These are phyloP conservation scores for Phytophthora crassamura DNA, from an alignment of 352 stramenopile species.

Conservation along the genomic window DNA sequence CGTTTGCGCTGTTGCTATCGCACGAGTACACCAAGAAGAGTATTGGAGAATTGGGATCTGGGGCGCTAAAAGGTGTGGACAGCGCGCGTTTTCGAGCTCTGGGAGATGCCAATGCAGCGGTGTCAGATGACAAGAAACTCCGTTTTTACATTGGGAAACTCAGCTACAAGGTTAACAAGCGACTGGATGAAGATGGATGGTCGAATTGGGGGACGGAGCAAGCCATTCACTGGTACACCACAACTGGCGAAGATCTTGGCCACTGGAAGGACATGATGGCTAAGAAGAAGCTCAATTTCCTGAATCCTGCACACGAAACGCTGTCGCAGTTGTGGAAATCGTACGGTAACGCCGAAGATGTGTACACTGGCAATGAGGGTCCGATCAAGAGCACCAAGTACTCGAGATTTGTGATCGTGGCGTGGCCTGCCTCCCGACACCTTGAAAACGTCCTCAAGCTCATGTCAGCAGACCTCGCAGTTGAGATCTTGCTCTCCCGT, in stretches of 20 bases:
- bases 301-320: conserved; percentile 18
- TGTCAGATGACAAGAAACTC: conserved; percentile 7
- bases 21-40: conserved; percentile 24
- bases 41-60: conserved; percentile 10
- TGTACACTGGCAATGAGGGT: conserved; percentile 1
- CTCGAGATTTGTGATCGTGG: conserved; percentile 12
- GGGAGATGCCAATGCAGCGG: conserved; percentile 6
- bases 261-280: no score
- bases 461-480: conserved; percentile 10
- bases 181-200: not conserved
- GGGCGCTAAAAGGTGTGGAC: conserved; percentile 25
- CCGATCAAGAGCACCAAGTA: conserved; percentile 20
- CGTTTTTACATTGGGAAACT: conserved; percentile 18
- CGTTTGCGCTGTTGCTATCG: conserved; percentile 16
- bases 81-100: conserved; percentile 3
- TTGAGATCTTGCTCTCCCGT: not conserved
- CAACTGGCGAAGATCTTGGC: conserved; percentile 8
- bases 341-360: conserved; percentile 9
- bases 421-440: conserved; percentile 10
- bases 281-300: conserved; percentile 5
- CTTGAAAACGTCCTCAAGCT: conserved; percentile 1
- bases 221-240: conserved; percentile 11
- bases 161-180: not conserved
- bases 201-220: not conserved
- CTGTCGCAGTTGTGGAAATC: conserved; percentile 9